phyloP scores from a whole-genome alignment of 2,329 filamentous ascomycete genomes.

The Calonectria hongkongensis region DNA sequence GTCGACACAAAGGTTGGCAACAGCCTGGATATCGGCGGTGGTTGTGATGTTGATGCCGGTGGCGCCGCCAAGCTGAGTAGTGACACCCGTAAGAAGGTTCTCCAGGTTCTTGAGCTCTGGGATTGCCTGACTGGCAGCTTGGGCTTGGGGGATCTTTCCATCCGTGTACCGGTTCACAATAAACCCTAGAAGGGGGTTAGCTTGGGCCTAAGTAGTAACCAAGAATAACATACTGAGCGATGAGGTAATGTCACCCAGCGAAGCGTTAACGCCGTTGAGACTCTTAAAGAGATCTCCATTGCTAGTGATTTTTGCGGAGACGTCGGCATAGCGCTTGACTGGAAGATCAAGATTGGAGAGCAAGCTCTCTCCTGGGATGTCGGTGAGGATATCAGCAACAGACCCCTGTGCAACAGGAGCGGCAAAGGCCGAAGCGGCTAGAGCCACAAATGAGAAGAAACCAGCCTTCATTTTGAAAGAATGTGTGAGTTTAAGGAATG shows the following conservation, averaged over 20 bases:
- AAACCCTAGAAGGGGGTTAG: neutral
- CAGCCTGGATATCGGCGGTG: neutral
- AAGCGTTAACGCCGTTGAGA: neutral
- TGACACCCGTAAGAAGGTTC: neutral
- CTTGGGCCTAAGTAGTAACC: too few species aligned
- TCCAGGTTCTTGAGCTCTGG: conserved; percentile 11
- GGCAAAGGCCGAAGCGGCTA: conserved; percentile 5
- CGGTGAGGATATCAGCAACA: neutral
- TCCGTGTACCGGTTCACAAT: conserved; percentile 11
- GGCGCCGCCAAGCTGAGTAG: neutral
- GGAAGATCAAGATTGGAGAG: neutral
- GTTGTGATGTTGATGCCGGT: neutral
- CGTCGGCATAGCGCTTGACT: neutral
- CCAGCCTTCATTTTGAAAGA: conserved; percentile 1
- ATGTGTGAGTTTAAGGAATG: neutral
- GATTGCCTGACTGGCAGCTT: neutral
- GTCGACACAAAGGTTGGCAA: conserved; percentile 2
- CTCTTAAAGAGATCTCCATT: neutral
- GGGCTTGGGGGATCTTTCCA: conserved; percentile 11
- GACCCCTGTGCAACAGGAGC: neutral
- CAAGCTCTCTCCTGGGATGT: neutral
- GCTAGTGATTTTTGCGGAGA: neutral
- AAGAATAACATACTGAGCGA: neutral
- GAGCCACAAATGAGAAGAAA: conserved; percentile 15
- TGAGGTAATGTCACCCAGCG: neutral